A percentile compares a stretch with the other conserved stretches of the same genome.
phyloP scores from a whole-genome alignment of 441 rosid species.

The Erysimum cheiri region DNA sequence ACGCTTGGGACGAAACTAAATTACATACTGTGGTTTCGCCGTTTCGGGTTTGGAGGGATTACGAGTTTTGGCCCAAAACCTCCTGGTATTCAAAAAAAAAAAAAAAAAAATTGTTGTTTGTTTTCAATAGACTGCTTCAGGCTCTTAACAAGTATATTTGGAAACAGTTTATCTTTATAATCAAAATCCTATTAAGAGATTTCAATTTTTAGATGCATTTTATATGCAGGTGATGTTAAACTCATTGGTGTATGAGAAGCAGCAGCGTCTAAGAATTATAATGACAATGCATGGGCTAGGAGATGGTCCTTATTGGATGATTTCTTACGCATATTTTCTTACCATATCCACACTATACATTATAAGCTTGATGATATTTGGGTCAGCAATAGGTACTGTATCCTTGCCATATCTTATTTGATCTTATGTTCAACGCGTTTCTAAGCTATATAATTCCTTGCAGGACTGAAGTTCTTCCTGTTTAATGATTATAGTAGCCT shows the following conservation, averaged over 20 bases:
- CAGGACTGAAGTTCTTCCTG: conserved; percentile 74
- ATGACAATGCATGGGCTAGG: conserved; percentile 99
- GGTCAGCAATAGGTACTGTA: conserved; percentile 52
- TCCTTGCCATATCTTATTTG: neutral
- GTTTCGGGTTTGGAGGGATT: too few species aligned
- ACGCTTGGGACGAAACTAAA: too few species aligned
- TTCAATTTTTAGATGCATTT: neutral
- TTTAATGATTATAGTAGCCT: conserved; percentile 76
- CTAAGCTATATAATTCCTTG: conserved; percentile 2
- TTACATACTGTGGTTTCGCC: too few species aligned
- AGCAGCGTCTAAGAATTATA: conserved; percentile 80
- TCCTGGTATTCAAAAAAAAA: too few species aligned
- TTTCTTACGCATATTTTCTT: conserved; percentile 80
- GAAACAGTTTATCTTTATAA: neutral
- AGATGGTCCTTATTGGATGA: conserved; percentile 88
- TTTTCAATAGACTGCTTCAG: too few species aligned
- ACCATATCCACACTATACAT: conserved; percentile 66
- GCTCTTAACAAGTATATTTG: too few species aligned
- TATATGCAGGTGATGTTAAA: conserved; percentile 67
- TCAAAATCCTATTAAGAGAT: neutral
- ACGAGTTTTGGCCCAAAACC: too few species aligned
- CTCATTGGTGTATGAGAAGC: conserved; percentile 78
- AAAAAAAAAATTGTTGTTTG: too few species aligned
- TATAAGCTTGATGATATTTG: conserved; percentile 69
- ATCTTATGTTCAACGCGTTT: neutral